Percentiles rank a stretch among this genome's conserved stretches.
Conservation (phyloP, 495 filamentous ascomycete species). For the Haplographium delicatum region DNA sequence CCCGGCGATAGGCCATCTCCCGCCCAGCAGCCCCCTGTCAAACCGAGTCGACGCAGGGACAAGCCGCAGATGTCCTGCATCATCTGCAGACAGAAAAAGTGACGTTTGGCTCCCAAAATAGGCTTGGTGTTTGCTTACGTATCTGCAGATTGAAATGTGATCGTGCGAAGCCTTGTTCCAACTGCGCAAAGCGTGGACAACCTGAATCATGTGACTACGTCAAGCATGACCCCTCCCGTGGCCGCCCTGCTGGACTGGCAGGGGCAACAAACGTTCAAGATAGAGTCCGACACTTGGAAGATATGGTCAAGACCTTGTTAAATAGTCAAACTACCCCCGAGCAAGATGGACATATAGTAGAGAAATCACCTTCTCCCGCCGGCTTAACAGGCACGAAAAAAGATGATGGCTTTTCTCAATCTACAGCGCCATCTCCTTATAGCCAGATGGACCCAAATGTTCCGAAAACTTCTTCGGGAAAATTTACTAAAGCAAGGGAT, state of each 20-base stretch:
- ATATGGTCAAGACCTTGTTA: background rate
- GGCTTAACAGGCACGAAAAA: background rate
- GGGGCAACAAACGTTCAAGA: background rate
- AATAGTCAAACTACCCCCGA: background rate
- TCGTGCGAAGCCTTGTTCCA: background rate
- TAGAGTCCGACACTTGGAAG: background rate
- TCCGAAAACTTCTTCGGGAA: constrained; percentile 13
- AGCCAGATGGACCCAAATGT: constrained; percentile 6
- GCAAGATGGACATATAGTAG: background rate
- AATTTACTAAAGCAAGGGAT: constrained; percentile 30
- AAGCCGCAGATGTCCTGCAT: constrained; percentile 4
- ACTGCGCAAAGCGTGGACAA: constrained; percentile 37
- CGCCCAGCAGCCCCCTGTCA: constrained; percentile 6
- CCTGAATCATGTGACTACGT: constrained; percentile 34
- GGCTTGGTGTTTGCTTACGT: background rate
- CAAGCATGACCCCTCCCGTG: constrained; percentile 15
- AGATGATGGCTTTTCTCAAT: background rate
- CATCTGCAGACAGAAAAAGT: constrained; percentile 1
- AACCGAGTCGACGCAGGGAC: background rate
- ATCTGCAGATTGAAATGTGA: constrained; percentile 4
- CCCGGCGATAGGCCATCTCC: background rate
- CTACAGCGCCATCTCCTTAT: constrained; percentile 1
- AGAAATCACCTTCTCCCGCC: background rate
- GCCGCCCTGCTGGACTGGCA: background rate
- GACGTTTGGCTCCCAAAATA: background rate